These are phyloP conservation scores for Hanseniaspora thailandica DNA, from an alignment of 805 yeast species.

Conservation along the genomic window DNA sequence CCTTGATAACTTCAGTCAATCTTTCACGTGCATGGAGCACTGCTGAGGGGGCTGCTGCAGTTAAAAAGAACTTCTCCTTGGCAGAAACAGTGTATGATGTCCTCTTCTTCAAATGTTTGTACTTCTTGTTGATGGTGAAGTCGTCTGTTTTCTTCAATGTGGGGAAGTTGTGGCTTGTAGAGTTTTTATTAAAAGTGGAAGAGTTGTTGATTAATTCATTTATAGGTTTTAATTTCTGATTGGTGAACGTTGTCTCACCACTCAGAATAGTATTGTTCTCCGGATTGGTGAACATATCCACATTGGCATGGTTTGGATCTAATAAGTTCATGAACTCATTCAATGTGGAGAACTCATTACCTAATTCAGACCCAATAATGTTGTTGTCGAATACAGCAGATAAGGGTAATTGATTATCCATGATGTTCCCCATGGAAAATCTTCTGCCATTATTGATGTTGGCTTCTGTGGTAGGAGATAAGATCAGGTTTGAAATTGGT, in stretches of 20 bases:
- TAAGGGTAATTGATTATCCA: constrained; percentile 12
- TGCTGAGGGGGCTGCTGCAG: constrained; percentile 94
- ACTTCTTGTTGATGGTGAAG: neutral
- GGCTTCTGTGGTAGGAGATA: neutral
- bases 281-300: neutral
- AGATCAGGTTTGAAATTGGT: neutral
- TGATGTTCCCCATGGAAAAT: constrained; percentile 3
- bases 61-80: constrained; percentile 80
- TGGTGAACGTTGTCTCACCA: no score
- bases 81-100: constrained; percentile 49
- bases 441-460: neutral
- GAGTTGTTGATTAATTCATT: neutral
- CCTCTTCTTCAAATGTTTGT: constrained; percentile 6
- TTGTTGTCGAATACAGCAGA: constrained; percentile 13
- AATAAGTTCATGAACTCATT: constrained; percentile 11
- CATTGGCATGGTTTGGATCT: constrained; percentile 2
- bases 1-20: constrained; percentile 82
- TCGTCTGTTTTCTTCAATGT: neutral
- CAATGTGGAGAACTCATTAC: constrained; percentile 12
- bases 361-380: constrained; percentile 9
- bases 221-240: neutral
- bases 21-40: constrained; percentile 91
- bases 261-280: neutral
- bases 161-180: constrained; percentile 12
- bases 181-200: neutral